Evolutionary conservation across 1,139 yeast genomes (phyloP).

Genomic region (Suhomyces bokatorum): DNA sequence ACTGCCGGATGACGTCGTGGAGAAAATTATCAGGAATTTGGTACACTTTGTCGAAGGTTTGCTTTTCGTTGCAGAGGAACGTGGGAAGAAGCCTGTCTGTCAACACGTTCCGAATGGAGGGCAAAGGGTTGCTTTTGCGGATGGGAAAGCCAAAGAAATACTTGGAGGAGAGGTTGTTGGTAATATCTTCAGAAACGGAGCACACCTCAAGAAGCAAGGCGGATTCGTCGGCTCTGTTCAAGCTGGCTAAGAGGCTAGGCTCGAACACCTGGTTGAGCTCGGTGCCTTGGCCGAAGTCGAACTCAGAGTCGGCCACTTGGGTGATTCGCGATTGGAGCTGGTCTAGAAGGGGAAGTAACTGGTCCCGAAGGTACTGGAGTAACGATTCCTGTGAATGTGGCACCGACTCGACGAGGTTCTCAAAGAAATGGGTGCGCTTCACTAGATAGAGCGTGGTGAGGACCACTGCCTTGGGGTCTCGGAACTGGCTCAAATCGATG

Average conservation of each 20-base stretch:
- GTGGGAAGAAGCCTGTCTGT: constrained; percentile 10
- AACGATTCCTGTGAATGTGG: constrained; percentile 9
- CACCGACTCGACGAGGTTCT: constrained; percentile 12
- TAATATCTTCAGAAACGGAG: background rate
- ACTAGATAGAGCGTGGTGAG: constrained; percentile 28
- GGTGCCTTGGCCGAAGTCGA: constrained; percentile 14
- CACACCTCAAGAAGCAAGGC: constrained; percentile 20
- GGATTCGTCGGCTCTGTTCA: constrained; percentile 33
- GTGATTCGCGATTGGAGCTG: constrained; percentile 14
- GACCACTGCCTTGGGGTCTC: constrained; percentile 18
- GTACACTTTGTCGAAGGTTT: constrained; percentile 9
- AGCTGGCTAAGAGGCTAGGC: constrained; percentile 8
- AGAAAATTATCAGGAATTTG: constrained; percentile 24
- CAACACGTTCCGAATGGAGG: constrained; percentile 7
- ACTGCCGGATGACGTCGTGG: constrained; percentile 29
- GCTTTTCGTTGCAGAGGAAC: constrained; percentile 9
- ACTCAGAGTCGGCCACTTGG: constrained; percentile 10
- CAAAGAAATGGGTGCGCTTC: constrained; percentile 28
- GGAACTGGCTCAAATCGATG: constrained; percentile 6
- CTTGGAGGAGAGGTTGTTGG: constrained; percentile 3
- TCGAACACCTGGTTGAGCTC: constrained; percentile 12
- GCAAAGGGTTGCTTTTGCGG: background rate
- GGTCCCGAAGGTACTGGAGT: constrained; percentile 26
- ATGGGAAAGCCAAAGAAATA: constrained; percentile 12
- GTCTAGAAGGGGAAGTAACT: constrained; percentile 34